Evolutionary conservation across 495 filamentous ascomycete species (phyloP), one percentile per base, ranked within the genome.

Genomic region (Stereocaulon alpinum): DNA sequence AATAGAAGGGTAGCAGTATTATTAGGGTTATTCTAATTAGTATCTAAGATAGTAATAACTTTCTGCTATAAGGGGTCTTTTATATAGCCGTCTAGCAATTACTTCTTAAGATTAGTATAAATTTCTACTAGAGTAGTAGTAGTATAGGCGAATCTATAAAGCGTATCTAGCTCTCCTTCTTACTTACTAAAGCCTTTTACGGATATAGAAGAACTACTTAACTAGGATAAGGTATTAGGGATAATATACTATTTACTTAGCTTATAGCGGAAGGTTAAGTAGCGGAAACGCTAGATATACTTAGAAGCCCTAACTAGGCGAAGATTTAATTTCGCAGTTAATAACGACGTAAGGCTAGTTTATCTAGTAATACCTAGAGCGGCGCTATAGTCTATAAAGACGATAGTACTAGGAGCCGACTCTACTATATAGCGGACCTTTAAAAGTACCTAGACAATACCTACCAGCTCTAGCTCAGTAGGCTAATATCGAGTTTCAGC

Each of bases 281-380:
- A n/a, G n/a, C 24, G 5, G 10, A 55, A 55, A 6, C 7, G 15
- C 10, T 55, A 22, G 9, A 55, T 42, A 27, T 63, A 63, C 7
- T 63, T 22, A 15, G 29, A 63, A 0, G 40, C 55, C 12, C 55
- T 18, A 17, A 63, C 14, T 7, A 59, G 20, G 0, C 48, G 37
- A 11, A 63, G 34, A 40, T 63, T 63, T n/a, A 63, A 15, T 40
- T 55, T 58, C 9, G n/a, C 37, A 18, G 20, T 59, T 6, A 12
- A 43, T 3, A 40, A 37, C 6, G 48, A 45, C 3, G 15, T 59
- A 10, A 63, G 4, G 0, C 1, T 34, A 12, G 27, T 63, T 34
- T 63, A 43, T 15, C n/a, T 43, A 14, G 41, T 20, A 11, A 63
- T 63, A 7, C 7, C 15, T 20, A 61, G 10, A 27, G 18, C 34